Conservation (phyloP, 345 rosid genomes). For the Adansonia digitata region DNA sequence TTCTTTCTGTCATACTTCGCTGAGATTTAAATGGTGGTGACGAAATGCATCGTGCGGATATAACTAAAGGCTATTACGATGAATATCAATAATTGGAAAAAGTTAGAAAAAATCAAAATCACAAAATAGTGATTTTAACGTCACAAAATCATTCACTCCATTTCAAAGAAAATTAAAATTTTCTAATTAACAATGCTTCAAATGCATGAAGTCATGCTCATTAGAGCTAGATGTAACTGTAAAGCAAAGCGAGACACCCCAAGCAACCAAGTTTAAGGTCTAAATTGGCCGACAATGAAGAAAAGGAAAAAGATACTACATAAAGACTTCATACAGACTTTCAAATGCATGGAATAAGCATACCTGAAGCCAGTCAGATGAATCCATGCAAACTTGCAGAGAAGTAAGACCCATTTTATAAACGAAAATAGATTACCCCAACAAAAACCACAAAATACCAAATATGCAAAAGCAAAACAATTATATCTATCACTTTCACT, state of each 20-base stretch:
- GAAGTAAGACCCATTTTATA: constrained; percentile 73
- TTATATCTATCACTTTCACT: neutral
- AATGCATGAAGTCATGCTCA: neutral
- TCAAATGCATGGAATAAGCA: constrained; percentile 5
- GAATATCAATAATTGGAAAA: too few relatives aligned
- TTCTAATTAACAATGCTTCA: neutral
- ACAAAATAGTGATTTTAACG: too few relatives aligned
- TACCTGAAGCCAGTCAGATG: constrained; percentile 94
- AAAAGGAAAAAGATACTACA: too few relatives aligned
- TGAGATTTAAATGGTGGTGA: too few relatives aligned
- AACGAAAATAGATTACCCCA: neutral
- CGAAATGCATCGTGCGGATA: too few relatives aligned
- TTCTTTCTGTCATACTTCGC: neutral
- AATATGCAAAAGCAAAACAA: neutral
- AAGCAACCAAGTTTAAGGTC: neutral
- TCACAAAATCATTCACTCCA: neutral
- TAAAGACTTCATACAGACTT: neutral
- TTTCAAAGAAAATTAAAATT: neutral
- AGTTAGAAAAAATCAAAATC: too few relatives aligned
- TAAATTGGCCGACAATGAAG: neutral
- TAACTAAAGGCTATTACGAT: too few relatives aligned
- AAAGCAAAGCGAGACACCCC: too few relatives aligned
- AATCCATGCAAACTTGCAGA: constrained; percentile 95
- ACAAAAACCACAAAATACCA: neutral
- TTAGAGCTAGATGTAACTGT: neutral